Percentiles rank a stretch among this genome's conserved stretches.
phyloP scores from a whole-genome alignment of 371 early-diverging fungal genomes.

The Amoeboaphelidium protococcarum region DNA sequence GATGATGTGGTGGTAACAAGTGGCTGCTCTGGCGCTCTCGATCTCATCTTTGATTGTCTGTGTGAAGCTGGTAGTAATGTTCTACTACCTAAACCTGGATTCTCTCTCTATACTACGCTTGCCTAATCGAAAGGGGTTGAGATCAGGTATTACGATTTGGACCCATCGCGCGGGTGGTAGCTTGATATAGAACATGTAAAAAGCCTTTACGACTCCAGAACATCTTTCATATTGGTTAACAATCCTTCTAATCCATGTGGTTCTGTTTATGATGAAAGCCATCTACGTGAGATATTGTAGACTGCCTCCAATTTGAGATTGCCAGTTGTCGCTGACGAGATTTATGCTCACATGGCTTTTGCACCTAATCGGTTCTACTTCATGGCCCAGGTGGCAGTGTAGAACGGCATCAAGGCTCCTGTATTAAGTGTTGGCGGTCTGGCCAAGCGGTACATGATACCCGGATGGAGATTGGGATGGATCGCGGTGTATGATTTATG shows the following conservation, averaged over 20 bases:
- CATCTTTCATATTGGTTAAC: slow-evolving; percentile 53
- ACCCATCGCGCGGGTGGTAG: slow-evolving; percentile 50
- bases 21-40: slow-evolving; percentile 61
- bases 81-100: slow-evolving; percentile 62
- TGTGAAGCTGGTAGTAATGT: slow-evolving; percentile 57
- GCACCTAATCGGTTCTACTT: slow-evolving; percentile 22
- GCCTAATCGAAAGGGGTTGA: slow-evolving; percentile 42
- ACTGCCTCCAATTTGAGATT: slow-evolving; percentile 45
- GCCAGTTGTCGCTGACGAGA: slow-evolving; percentile 72
- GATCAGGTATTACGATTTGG: slow-evolving; percentile 39
- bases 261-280: slow-evolving; percentile 43
- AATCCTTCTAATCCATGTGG: slow-evolving; percentile 53
- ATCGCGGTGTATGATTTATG: slow-evolving; percentile 46
- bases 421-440: slow-evolving; percentile 58
- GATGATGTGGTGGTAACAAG: slow-evolving; percentile 53
- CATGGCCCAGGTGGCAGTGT: slow-evolving; percentile 36
- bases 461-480: slow-evolving; percentile 82
- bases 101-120: slow-evolving; percentile 57
- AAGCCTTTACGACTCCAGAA: slow-evolving; percentile 46
- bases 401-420: no score
- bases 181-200: slow-evolving; percentile 49
- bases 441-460: slow-evolving; percentile 69
- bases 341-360: slow-evolving; percentile 52
- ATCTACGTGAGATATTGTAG: slow-evolving; percentile 34
- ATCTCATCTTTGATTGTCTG: slow-evolving; percentile 40